Evolutionary conservation across 768 basidiomycete genomes (phyloP).

Genomic region (Tricholoma furcatifolium): DNA sequence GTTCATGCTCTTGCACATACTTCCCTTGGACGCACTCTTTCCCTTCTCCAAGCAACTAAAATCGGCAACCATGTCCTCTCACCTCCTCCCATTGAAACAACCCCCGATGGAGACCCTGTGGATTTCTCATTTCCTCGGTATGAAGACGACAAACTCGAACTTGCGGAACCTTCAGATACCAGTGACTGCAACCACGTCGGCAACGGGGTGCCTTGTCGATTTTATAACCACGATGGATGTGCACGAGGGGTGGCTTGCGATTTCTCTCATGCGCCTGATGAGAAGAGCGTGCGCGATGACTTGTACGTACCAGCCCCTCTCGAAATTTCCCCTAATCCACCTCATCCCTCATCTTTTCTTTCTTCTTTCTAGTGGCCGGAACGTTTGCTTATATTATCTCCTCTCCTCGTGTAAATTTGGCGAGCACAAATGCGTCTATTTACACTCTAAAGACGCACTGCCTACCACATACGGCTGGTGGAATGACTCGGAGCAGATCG

Average conservation of each 20-base stretch:
- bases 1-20: conserved; percentile 24
- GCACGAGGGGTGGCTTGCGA: conserved; percentile 37
- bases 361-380: conserved; percentile 41
- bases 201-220: conserved; percentile 51
- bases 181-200: conserved; percentile 53
- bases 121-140: conserved; percentile 34
- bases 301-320: conserved; percentile 35
- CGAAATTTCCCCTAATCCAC: background rate
- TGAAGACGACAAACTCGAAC: conserved; percentile 33
- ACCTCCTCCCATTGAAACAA: conserved; percentile 3
- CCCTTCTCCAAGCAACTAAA: conserved; percentile 12
- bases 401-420: conserved; percentile 39
- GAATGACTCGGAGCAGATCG: conserved; percentile 19
- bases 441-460: conserved; percentile 36
- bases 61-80: conserved; percentile 10
- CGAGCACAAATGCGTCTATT: conserved; percentile 34
- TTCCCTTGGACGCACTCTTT: conserved; percentile 21
- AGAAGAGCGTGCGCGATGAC: conserved; percentile 52
- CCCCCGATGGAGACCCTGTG: conserved; percentile 16
- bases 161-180: conserved; percentile 48
- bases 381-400: conserved; percentile 45
- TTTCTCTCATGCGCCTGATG: conserved; percentile 55
- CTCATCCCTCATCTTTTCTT: no score
- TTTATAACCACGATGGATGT: conserved; percentile 57
- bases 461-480: conserved; percentile 34